Percentiles rank a stretch among this genome's conserved stretches.
Evolutionary conservation across 2,329 filamentous ascomycete species (phyloP).

Genomic region (Alternaria atra): DNA sequence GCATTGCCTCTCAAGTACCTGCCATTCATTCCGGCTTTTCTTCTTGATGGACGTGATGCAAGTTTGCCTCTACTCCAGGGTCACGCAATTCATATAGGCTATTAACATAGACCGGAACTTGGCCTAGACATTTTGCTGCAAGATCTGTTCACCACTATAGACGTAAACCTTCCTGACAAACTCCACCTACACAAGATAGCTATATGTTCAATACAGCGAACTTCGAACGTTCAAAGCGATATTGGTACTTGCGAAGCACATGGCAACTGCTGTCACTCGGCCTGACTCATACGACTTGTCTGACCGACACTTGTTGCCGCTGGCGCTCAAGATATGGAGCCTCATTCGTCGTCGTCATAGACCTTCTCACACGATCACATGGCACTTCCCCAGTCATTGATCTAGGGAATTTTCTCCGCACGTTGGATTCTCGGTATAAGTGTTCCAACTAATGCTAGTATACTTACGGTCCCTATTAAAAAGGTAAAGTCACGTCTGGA

Average conservation of each 20-base stretch:
- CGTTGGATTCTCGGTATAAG: not conserved
- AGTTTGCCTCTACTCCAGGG: slow-evolving; percentile 14
- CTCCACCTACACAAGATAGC: not conserved
- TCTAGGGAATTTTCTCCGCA: slow-evolving; percentile 13
- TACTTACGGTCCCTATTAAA: not conserved
- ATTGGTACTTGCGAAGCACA: slow-evolving; percentile 5
- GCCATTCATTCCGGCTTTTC: slow-evolving; percentile 39
- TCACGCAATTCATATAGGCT: not conserved
- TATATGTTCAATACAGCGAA: not conserved
- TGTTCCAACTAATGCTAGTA: not conserved
- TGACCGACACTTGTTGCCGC: slow-evolving; percentile 24
- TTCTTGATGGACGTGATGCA: slow-evolving; percentile 26
- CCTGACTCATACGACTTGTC: slow-evolving; percentile 1
- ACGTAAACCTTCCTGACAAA: not conserved
- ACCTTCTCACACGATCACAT: slow-evolving; percentile 31
- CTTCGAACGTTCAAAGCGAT: not conserved
- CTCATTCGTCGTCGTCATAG: slow-evolving; percentile 39
- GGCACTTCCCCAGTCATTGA: slow-evolving; percentile 5
- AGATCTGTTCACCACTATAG: not conserved
- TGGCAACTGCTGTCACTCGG: slow-evolving; percentile 4
- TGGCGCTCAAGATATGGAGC: slow-evolving; percentile 26
- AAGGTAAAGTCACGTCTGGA: not conserved
- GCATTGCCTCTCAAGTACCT: slow-evolving; percentile 25
- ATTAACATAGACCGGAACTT: not conserved
- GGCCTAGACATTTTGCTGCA: not conserved